Conservation (phyloP, 352 stramenopile genomes). For the Phytopythium aichiense region DNA sequence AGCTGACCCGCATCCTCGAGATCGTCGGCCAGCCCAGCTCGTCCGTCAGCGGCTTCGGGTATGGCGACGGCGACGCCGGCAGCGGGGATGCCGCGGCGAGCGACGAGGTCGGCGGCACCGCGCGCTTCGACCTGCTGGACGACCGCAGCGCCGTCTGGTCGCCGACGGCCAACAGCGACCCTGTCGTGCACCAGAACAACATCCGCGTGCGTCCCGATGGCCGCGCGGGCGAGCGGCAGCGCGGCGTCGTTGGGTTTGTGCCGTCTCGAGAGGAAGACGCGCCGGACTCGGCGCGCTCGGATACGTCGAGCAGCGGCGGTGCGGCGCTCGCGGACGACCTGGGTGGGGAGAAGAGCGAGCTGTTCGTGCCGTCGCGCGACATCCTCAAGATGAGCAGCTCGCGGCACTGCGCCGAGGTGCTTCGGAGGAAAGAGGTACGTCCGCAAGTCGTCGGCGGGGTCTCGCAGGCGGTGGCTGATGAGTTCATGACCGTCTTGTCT, state of each 20-base stretch:
- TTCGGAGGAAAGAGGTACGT: conserved; percentile 76
- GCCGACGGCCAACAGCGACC: conserved; percentile 64
- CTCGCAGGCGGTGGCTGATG: not conserved
- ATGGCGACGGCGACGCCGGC: not conserved
- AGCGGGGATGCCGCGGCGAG: conserved; percentile 22
- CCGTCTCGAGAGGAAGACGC: conserved; percentile 29
- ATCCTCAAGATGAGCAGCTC: conserved; percentile 88
- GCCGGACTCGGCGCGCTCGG: conserved; percentile 51
- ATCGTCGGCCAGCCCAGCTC: conserved; percentile 69
- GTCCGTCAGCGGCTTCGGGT: conserved; percentile 51
- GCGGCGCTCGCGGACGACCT: conserved; percentile 20
- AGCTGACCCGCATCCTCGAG: conserved; percentile 75
- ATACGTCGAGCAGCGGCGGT: conserved; percentile 25
- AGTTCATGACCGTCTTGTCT: conserved; percentile 3
- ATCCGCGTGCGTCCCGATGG: conserved; percentile 54
- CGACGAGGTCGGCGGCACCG: conserved; percentile 11
- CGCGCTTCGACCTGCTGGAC: conserved; percentile 41
- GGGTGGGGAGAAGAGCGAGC: conserved; percentile 24
- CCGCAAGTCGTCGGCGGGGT: too few species aligned
- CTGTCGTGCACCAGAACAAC: conserved; percentile 73
- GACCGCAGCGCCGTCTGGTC: conserved; percentile 58
- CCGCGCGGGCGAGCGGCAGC: not conserved
- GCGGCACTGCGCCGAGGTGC: conserved; percentile 72
- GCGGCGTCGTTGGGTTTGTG: conserved; percentile 2
- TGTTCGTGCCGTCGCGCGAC: conserved; percentile 65